These are phyloP conservation scores for Citrus unshiu DNA, from an alignment of 345 rosid genomes.

Conservation along the genomic window DNA sequence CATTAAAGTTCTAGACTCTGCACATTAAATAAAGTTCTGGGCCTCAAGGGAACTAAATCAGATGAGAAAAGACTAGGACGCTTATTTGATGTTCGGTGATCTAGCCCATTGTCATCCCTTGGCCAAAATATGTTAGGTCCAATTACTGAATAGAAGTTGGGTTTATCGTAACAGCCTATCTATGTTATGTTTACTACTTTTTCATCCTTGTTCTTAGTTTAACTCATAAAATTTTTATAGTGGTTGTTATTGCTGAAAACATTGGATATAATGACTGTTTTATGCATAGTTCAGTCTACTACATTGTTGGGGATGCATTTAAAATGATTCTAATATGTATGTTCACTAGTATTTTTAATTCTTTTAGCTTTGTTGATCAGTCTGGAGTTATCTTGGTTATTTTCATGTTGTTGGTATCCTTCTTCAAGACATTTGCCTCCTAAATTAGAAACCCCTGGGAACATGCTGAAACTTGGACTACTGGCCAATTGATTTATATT, in stretches of 20 bases:
- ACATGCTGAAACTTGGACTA: neutral
- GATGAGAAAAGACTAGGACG: neutral
- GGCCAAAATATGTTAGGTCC: neutral
- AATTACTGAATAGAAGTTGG: neutral
- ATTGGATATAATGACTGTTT: neutral
- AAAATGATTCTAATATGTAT: neutral
- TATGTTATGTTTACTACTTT: neutral
- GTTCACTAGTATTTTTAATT: neutral
- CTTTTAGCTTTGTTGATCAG: neutral
- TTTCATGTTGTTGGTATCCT: neutral
- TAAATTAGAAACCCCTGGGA: neutral
- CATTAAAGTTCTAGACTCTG: neutral
- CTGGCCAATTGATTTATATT: neutral
- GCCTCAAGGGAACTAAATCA: neutral
- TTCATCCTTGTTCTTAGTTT: neutral
- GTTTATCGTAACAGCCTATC: neutral
- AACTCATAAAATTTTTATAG: neutral
- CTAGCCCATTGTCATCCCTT: neutral
- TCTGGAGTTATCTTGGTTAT: neutral
- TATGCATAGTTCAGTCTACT: neutral
- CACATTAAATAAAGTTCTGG: neutral
- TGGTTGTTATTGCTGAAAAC: neutral
- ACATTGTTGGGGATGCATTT: neutral
- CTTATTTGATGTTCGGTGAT: neutral
- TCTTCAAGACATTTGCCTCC: neutral